Evolutionary conservation across 2,329 filamentous ascomycete species (phyloP), one percentile per base, ranked within the genome.

Genomic region (Colletotrichum cuscutae): DNA sequence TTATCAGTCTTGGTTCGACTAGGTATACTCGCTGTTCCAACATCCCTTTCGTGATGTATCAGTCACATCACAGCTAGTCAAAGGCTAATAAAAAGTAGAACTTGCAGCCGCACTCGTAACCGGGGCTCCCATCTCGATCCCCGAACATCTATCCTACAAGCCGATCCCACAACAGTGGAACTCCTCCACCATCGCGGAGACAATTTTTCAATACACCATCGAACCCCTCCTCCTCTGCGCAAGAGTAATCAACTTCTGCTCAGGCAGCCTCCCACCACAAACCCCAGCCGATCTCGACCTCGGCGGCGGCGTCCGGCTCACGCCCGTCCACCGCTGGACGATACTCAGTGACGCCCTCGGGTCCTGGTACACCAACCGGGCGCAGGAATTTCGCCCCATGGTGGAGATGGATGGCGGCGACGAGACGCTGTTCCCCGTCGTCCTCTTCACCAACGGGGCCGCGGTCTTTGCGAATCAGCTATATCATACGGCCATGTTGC

Each of bases 401-500:
- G 75, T 79, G 28, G 81, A 83, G 60, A 74, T 79, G 26, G 80
- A 81, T 22, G 42, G 42, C 7, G 76, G 78, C 13, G 75, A 76
- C 54, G 77, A 79, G 2, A 76, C 77, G 24, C 75, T 81, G 0
- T 83, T 83, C 61, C 82, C 82, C 2, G 72, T 79, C 0, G 64
- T 84, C n/a, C 78, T 84, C 22, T 84, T 83, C 69, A 83, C 81
- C 64, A 83, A 78, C 74, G 81, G 78, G 26, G 81, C 81, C 13
- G 79, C 84, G 0, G 77, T 89, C 22, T 77, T 89, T 0, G 88
- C 86, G 3, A 90, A 89, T 72, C 88, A 89, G 75, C 80, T 90
- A 3, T 90, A 89, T 75, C 89, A 90, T 74, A 88, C 88, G 1
- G 86, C 87, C 2, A 87, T 88, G 81, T 77, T 89, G 8, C 77